Evolutionary conservation across 441 rosid genomes (phyloP), one percentile per base, ranked within the genome.

Genomic region (Pelargonium myrrhifolium): DNA sequence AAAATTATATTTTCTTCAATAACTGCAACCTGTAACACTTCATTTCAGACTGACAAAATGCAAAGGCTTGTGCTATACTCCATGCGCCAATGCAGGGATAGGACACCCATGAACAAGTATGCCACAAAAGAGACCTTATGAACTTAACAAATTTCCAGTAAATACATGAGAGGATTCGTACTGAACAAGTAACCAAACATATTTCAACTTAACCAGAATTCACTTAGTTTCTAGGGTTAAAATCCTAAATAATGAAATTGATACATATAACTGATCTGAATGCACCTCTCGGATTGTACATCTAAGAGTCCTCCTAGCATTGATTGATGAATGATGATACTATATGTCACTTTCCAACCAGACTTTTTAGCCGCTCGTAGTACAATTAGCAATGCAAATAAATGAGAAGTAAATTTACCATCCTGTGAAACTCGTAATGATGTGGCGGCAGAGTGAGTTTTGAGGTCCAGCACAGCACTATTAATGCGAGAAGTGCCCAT

Each of bases 401-500:
- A 51, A 64, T 42, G 24, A 49, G 21, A 56, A 67, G 45, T 24
- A 51, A 73, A 67, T 67, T 58, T 72, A 81, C 83, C 75, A 53
- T 77, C 83, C 56, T 80, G 74, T 64, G 80, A 49, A 0, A 87
- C 79, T 80, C 77, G 81, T 74, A 94, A 21, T 43, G 88, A 76
- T 12, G 98, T 81, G 68, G 94, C 76, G 74, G 99, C 99, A 24
- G 89, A 67, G 68, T 89, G 99, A 59, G 63, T 26, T 67, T 86
- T 89, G 66, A 86, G 92, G 73, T 94, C 97, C 73, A 92, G 81
- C 56, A 89, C 79, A 74, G 84, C 85, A 59, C 85, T 69, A 71
- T 80, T 94, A 69, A 94, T 58, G 22, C 99, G 90, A 10, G 83
- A 89, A 62, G 88, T 71, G 45, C 99, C 98, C 99, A 92, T 89